Base-by-base conservation (phyloP, 495 filamentous ascomycete genomes). In the Entonaema liquescens region DNA sequence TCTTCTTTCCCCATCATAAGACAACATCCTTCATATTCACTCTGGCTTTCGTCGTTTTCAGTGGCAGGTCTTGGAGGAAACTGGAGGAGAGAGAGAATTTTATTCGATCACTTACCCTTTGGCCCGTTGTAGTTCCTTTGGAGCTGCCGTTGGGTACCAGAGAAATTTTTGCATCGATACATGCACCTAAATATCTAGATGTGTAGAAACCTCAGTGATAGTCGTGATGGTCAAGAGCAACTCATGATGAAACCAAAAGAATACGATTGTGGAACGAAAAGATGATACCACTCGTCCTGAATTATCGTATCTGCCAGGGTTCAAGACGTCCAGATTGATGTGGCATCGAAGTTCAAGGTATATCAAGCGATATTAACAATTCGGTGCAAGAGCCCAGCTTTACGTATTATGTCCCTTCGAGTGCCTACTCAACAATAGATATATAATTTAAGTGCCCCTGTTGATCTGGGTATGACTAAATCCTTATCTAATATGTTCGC, bases 11-110 rank as follows among this genome's bases (percentile, higher is more conserved):
- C 80, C 80, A 83, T 88, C 83, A 86, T 80, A 89, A 88, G 87
- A 85, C 78, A 79, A 81, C 77, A 87, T 89, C 91, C 89, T 91
- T 86, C 89, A 84, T 87, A 93, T 93, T 91, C 90, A 92, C 90
- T 93, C 91, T 88, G 88, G 84, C 84, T 88, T 86, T 78, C 76
- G 81, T 83, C 82, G 60, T 80, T 76, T 84, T 76, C 84, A 81
- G 85, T 86, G 86, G 79, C 83, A 84, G 76, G 70, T 83, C 80
- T 83, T 87, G 87, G 90, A 92, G 88, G 89, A 91, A 91, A 92
- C 71, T 84, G 89, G 85, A 89, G 88, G 90, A 88, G 77, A 92
- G 88, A 92, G 67, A 50, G 76, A 79, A 75, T 69, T 62, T 74
- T 74, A 68, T 76, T 81, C 79, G 76, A 77, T 75, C 74, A 78